phyloP scores from a whole-genome alignment of 2,329 filamentous ascomycete genomes.

The Cercospora sp. region DNA sequence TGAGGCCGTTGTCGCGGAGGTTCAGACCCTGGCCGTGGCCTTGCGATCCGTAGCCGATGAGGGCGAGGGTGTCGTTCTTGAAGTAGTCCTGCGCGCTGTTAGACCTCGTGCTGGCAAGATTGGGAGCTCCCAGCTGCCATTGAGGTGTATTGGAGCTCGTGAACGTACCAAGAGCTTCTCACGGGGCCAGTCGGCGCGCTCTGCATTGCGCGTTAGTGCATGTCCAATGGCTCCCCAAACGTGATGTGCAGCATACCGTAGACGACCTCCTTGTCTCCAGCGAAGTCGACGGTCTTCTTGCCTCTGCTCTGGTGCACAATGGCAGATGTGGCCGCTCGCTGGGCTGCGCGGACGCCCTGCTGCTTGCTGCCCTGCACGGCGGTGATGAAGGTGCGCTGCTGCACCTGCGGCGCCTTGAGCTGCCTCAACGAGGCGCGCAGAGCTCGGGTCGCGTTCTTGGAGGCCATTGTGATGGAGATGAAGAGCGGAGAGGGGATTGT shows the following conservation, averaged over 20 bases:
- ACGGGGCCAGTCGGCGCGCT: slow-evolving; percentile 96
- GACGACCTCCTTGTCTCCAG: slow-evolving; percentile 89
- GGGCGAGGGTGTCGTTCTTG: slow-evolving; percentile 98
- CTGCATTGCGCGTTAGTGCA: slow-evolving; percentile 49
- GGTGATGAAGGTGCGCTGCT: slow-evolving; percentile 60
- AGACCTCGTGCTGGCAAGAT: slow-evolving; percentile 24
- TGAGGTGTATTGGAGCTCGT: slow-evolving; percentile 12
- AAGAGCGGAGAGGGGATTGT: slow-evolving; percentile 11
- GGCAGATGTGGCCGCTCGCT: slow-evolving; percentile 48
- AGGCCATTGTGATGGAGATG: slow-evolving; percentile 62
- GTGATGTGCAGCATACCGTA: slow-evolving; percentile 64
- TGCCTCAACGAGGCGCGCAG: slow-evolving; percentile 59
- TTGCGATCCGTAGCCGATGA: slow-evolving; percentile 98
- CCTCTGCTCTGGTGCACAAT: slow-evolving; percentile 69
- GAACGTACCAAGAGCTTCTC: slow-evolving; percentile 88
- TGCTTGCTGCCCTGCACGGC: slow-evolving; percentile 53
- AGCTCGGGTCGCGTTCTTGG: slow-evolving; percentile 67
- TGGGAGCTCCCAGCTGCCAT: neutral
- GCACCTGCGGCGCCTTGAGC: slow-evolving; percentile 52
- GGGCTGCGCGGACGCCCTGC: slow-evolving; percentile 44
- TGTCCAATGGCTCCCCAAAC: slow-evolving; percentile 16
- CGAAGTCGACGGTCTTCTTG: slow-evolving; percentile 99
- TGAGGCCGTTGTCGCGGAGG: slow-evolving; percentile 98
- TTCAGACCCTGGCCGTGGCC: slow-evolving; percentile 99
- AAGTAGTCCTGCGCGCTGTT: slow-evolving; percentile 77